Conservation (phyloP, 2,329 filamentous ascomycete genomes). For the Zymoseptoria tritici region DNA sequence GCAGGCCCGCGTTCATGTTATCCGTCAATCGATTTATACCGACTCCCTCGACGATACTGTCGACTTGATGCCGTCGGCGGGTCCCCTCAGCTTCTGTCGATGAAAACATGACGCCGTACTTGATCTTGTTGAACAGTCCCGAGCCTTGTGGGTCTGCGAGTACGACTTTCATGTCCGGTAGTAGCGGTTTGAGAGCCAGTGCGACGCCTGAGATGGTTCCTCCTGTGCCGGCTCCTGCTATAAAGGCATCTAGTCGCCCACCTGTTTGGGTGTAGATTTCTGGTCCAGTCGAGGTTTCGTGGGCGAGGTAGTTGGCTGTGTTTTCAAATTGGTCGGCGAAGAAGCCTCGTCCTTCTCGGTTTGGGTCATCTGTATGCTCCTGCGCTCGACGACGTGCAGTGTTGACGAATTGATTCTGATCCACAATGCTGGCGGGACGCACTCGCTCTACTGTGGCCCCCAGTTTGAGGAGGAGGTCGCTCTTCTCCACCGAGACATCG, state of each 20-base stretch:
- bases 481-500: slow-evolving; percentile 84
- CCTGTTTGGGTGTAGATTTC: slow-evolving; percentile 77
- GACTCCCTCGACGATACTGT: slow-evolving; percentile 92
- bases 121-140: slow-evolving; percentile 84
- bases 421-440: slow-evolving; percentile 85
- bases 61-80: slow-evolving; percentile 79
- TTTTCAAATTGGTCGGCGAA: slow-evolving; percentile 98
- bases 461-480: slow-evolving; percentile 76
- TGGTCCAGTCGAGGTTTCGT: slow-evolving; percentile 74
- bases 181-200: slow-evolving; percentile 66
- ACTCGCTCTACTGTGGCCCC: slow-evolving; percentile 91
- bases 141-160: slow-evolving; percentile 92
- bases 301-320: slow-evolving; percentile 77
- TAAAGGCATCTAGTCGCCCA: slow-evolving; percentile 73
- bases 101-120: slow-evolving; percentile 94
- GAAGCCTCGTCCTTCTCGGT: slow-evolving; percentile 66
- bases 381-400: slow-evolving; percentile 67
- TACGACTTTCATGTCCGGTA: slow-evolving; percentile 61
- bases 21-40: slow-evolving; percentile 90
- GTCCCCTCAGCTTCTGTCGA: slow-evolving; percentile 84
- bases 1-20: slow-evolving; percentile 82
- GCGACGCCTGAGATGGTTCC: slow-evolving; percentile 88
- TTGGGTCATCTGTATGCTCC: slow-evolving; percentile 57
- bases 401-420: slow-evolving; percentile 90
- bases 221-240: slow-evolving; percentile 88